Evolutionary conservation across 2,329 filamentous ascomycete species (phyloP), one percentile per base, ranked within the genome.

Genomic region (Trichoderma koningii): DNA sequence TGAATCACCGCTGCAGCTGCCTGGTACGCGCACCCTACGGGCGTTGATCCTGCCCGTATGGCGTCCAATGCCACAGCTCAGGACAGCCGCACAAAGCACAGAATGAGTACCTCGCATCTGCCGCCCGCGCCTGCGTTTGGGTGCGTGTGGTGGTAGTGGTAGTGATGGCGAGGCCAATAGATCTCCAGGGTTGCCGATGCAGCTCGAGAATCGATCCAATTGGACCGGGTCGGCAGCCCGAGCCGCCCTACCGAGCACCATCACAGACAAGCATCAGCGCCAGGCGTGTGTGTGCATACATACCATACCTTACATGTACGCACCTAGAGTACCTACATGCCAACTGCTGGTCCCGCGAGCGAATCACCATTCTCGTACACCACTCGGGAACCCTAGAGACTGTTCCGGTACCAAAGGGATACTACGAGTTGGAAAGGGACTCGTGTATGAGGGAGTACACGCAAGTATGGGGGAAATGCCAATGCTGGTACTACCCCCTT

Each of bases 231-330:
- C 59, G 17, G 26, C 50, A 52, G 50, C 55, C 59, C 59, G 59
- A 59, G 59, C 59, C 59, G 59, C 59, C 59, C 42, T 63, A 47
- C 59, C 59, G 59, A 50, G 55, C 63, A 51, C 30, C 63, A 47
- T 52, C 48, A 65, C 55, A 42, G 55, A 65, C 55, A 57, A 59
- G 38, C 59, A 57, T 45, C n/a, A 38, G 19, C 41, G 7, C 26
- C 55, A 19, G 21, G 21, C 21, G 21, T 23, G 21, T 23, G 21
- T 14, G 19, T 19, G 47, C 28, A 28, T 7, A 28, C 30, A 30
- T 9, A 30, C 30, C 26, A 44, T 30, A 28, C 30, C 38, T 2
- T 30, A n/a, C 2, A 41, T n/a, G 30, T 55, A 38, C 42, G 34
- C 9, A 30, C 14, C 57, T n/a, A 55, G 42, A 15, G 34, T 19